Percentiles rank a stretch among this genome's conserved stretches.
These are phyloP conservation scores for Chlamydomonas sp. DNA, from an alignment of 139 green algal species.

Conservation along the genomic window DNA sequence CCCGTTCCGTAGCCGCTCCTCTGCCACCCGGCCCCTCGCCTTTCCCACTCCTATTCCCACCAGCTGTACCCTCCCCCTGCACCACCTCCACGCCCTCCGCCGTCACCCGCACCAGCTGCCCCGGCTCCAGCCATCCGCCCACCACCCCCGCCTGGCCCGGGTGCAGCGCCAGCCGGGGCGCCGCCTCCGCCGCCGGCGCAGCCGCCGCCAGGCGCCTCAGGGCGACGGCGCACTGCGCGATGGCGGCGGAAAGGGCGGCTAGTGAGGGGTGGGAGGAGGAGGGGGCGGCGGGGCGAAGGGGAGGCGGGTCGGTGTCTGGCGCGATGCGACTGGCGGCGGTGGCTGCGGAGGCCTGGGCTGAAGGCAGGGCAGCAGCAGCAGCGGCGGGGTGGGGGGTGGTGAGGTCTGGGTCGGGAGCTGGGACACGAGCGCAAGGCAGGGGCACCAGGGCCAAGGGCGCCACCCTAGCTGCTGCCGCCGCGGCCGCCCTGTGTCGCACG, in stretches of 20 bases:
- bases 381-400: no score
- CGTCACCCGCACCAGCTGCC: no score
- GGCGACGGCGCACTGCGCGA: background rate
- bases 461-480: background rate
- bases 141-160: background rate
- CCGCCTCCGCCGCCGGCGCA: background rate
- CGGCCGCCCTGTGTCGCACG: background rate
- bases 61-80: background rate
- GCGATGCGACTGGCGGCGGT: no score
- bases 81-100: background rate
- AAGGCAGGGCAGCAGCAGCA: no score
- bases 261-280: background rate
- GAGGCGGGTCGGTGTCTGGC: no score
- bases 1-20: background rate
- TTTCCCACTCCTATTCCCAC: no score
- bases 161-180: conserved; percentile 21
- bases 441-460: no score
- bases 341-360: no score
- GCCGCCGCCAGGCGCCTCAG: conserved; percentile 3
- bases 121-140: background rate
- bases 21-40: background rate
- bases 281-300: no score
- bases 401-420: no score
- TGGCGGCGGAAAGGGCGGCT: background rate
- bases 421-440: no score